Evolutionary conservation across 768 basidiomycete genomes (phyloP), one percentile per base, ranked within the genome.

Genomic region (Scleroderma bovista): DNA sequence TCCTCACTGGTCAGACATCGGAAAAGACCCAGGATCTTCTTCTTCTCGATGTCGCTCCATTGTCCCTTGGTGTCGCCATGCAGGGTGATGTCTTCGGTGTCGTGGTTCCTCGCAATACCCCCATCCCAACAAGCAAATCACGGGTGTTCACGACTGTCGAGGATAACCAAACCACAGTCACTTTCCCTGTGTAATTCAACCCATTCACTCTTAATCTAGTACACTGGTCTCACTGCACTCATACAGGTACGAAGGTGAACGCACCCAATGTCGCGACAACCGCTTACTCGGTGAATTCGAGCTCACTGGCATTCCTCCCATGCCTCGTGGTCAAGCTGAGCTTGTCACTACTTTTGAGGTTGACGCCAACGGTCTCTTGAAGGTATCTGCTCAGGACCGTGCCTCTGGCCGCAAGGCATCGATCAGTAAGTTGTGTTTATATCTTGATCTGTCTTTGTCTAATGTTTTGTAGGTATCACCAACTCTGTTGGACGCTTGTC

Each of bases 121-220:
- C 95, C 62, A 98, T 99, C 71, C 96, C 96, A 50, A 93, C 95
- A 69, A 98, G 94, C 84, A 99, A 98, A 77, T 94, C 93, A 34
- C 81, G 96, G 66, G 90, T 89, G 45, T 99, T 99, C 81, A 99
- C 96, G 60, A 99, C 96, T 48, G 96, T 99, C 57, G 96, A 99
- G 82, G 96, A 99, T 80, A 99, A 98, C 80, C 96, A 98, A 75
- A 99, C 96, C 54, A 95, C 91, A 54, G 96, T 99, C 75, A 97
- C 95, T 57, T 99, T 98, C 92, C 96, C 96, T 61, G 96, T 99
- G 83, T 86, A 75, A 64, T 82, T 65, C 11, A 20, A 15, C 23
- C 16, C 39, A 32, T 12, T 39, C 32, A 17, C 1, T 17, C n/a
- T 32, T 40, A 44, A 33, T 13, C 6, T 51, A 29, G 8, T 57